Evolutionary conservation across 495 filamentous ascomycete genomes (phyloP).

Genomic region (Thermothielavioides terrestris): DNA sequence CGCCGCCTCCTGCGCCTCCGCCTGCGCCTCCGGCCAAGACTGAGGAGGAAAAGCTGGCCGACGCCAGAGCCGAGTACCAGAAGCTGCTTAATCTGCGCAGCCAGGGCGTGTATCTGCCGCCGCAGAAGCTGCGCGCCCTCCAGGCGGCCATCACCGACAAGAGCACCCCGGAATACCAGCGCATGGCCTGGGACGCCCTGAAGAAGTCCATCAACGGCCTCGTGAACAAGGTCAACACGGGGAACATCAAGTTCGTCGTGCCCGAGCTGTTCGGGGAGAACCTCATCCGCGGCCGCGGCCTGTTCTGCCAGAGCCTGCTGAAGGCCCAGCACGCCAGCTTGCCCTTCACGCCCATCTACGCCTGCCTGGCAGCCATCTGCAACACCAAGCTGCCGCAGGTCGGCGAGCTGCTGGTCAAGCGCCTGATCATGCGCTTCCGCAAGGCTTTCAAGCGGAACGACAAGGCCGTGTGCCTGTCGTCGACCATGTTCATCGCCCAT

Average conservation of each 20-base stretch:
- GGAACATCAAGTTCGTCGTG: slow-evolving; percentile 95
- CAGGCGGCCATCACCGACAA: slow-evolving; percentile 97
- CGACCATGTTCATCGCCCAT: slow-evolving; percentile 90
- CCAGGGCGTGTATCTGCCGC: slow-evolving; percentile 92
- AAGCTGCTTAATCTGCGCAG: slow-evolving; percentile 83
- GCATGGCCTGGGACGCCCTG: slow-evolving; percentile 97
- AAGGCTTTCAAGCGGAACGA: slow-evolving; percentile 96
- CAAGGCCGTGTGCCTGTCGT: slow-evolving; percentile 85
- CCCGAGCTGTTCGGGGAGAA: slow-evolving; percentile 95
- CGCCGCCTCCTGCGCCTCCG: slow-evolving; percentile 44
- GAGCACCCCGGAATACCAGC: slow-evolving; percentile 91
- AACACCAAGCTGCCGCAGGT: slow-evolving; percentile 96
- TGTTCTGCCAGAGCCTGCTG: slow-evolving; percentile 94
- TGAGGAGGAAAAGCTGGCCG: slow-evolving; percentile 69
- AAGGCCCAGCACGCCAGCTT: slow-evolving; percentile 95
- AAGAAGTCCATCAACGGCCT: slow-evolving; percentile 99
- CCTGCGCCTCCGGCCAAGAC: slow-evolving; percentile 50
- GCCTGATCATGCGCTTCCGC: slow-evolving; percentile 84
- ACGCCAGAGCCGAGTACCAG: slow-evolving; percentile 84
- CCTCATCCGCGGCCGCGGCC: slow-evolving; percentile 75
- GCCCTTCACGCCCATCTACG: slow-evolving; percentile 92
- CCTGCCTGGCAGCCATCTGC: slow-evolving; percentile 88
- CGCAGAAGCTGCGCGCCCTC: slow-evolving; percentile 78
- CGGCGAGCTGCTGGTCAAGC: slow-evolving; percentile 78
- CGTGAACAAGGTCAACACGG: slow-evolving; percentile 96